A percentile compares a stretch with the other conserved stretches of the same genome.
Conservation (phyloP, 495 filamentous ascomycete species). For the Paragyromitra xinjiangensis region DNA sequence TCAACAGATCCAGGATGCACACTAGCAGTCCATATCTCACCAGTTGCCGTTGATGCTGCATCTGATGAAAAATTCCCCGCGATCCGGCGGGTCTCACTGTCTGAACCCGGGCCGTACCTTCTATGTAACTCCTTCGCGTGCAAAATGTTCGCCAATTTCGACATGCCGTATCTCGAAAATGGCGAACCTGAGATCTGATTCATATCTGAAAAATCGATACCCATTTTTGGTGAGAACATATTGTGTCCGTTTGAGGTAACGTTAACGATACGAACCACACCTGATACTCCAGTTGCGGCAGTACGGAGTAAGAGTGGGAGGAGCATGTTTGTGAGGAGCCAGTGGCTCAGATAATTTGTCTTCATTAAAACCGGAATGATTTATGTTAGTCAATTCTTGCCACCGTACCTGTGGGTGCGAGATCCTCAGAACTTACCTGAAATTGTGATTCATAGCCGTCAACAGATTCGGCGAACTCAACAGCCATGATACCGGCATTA, state of each 20-base stretch:
- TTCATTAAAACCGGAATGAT: neutral
- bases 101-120: constrained; percentile 58
- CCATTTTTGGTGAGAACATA: constrained; percentile 23
- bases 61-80: neutral
- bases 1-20: constrained; percentile 28
- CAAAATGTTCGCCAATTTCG: constrained; percentile 76
- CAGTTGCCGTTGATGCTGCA: neutral
- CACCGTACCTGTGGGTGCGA: neutral
- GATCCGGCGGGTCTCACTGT: neutral
- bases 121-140: constrained; percentile 69
- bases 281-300: neutral
- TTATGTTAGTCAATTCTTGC: constrained; percentile 10
- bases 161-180: constrained; percentile 69
- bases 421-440: neutral
- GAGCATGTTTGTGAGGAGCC: constrained; percentile 70
- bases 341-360: constrained; percentile 76
- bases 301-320: constrained; percentile 65
- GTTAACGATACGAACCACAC: constrained; percentile 35
- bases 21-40: constrained; percentile 32
- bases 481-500: constrained; percentile 76
- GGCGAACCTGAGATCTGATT: constrained; percentile 37
- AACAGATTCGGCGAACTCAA: constrained; percentile 55
- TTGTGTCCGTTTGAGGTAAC: constrained; percentile 35
- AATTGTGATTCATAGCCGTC: constrained; percentile 41
- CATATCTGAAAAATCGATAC: constrained; percentile 41